These are phyloP conservation scores for Paramecium primaurelia DNA, from an alignment of 73 alveolate genomes.

Conservation along the genomic window DNA sequence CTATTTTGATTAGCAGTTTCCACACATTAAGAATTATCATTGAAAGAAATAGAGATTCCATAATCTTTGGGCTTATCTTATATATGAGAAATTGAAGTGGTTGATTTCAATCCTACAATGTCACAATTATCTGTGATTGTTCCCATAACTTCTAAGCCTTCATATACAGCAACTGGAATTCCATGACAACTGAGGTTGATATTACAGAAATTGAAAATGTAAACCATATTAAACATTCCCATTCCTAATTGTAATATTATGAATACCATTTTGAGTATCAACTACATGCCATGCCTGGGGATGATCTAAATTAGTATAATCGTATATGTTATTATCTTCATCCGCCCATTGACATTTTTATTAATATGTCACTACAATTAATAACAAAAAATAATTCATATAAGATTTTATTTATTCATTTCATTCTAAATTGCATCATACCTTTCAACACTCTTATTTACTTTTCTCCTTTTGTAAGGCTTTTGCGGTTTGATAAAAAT, in stretches of 20 bases:
- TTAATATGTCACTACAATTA: not conserved
- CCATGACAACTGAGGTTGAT: not conserved
- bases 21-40: constrained; percentile 36
- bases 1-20: constrained; percentile 16
- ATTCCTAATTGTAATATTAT: not conserved
- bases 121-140: constrained; percentile 37
- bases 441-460: not conserved
- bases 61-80: not conserved
- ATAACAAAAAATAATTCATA: not conserved
- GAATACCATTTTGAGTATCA: constrained; percentile 32
- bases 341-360: constrained; percentile 17
- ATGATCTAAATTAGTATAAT: not conserved
- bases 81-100: not conserved
- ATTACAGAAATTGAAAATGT: constrained; percentile 33
- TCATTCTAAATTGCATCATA: not conserved
- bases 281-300: constrained; percentile 8
- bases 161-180: constrained; percentile 32
- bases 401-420: not conserved
- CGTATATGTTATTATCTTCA: not conserved
- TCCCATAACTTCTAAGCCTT: constrained; percentile 42
- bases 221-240: constrained; percentile 52
- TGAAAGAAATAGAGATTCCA: not conserved
- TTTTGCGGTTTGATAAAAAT: not conserved
- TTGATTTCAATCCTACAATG: not conserved
- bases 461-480: not conserved